Evolutionary conservation across 176 grass and related monocot species (phyloP).

Genomic region (Oryza rufipogon): DNA sequence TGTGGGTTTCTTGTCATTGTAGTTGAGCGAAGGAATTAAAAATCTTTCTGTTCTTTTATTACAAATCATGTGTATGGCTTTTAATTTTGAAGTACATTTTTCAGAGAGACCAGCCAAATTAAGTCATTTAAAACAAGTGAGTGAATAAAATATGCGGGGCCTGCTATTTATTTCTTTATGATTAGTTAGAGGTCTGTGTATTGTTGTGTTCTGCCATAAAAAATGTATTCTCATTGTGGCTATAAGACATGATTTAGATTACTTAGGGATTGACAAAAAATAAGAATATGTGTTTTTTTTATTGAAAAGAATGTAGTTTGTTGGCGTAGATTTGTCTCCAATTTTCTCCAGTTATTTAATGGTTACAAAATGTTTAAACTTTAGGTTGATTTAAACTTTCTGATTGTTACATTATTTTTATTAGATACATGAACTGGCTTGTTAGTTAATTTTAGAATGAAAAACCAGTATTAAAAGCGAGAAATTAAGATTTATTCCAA

Average conservation of each 20-base stretch:
- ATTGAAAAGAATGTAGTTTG: background rate
- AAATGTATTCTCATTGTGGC: background rate
- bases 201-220: background rate
- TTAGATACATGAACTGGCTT: constrained; percentile 22
- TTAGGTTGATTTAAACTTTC: background rate
- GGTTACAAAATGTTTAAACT: constrained; percentile 15
- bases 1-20: background rate
- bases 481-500: constrained; percentile 1
- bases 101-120: background rate
- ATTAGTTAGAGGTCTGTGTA: background rate
- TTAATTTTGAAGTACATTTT: background rate
- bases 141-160: background rate
- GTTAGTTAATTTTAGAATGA: constrained; percentile 2
- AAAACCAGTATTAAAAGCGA: background rate
- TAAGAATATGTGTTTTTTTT: background rate
- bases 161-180: background rate
- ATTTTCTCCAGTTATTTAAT: background rate
- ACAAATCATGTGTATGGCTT: too few relatives aligned
- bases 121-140: background rate
- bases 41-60: background rate
- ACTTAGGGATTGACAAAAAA: background rate
- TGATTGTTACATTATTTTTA: background rate
- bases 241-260: constrained; percentile 20
- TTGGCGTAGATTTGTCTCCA: background rate
- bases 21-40: background rate